Evolutionary conservation across 208 protist species (phyloP), one percentile per base, ranked within the genome.

Genomic region (Balamuthia mandrillaris): DNA sequence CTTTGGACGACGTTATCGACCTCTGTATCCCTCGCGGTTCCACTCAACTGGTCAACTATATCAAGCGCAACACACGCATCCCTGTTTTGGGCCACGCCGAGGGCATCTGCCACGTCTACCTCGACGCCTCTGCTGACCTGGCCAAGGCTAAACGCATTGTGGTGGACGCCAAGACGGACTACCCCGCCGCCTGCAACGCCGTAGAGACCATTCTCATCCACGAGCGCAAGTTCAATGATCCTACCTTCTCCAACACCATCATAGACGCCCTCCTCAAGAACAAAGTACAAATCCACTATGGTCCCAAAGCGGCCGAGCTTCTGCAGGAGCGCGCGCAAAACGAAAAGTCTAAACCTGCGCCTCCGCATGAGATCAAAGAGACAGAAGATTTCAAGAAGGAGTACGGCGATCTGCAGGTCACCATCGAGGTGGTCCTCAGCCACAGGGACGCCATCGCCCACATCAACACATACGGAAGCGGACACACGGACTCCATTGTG

Each of bases 121-220:
- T 97, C 7, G 95, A 97, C 87, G 51, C 86, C 24, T 87, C 92
- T 81, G 95, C 93, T 10, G 92, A 96, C 78, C 45, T 95, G 21
- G 78, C 65, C 27, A 93, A 65, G 58, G 93, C 93, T 49, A 84
- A 85, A 33, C 79, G 85, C 29, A 87, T 97, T 60, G 81, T 92
- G 9, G 87, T 93, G 56, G 96, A 97, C 84, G 84, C 95, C 1
- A 97, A 97, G 90, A 93, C 94, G n/a, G 92, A 97, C 68, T 98
- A 98, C 89, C 95, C 96, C 21, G 91, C 95, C 18, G 96, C 96
- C 14, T 98, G 96, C 92, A 98, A 98, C 88, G 90, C 95, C 29
- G 86, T 92, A 3, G 96, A 98, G 86, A 97, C 96, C 35, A 84
- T 97, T 42, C 93, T 98, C 29, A 83, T 98, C 24, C 92, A 98